Evolutionary conservation across 2,329 filamentous ascomycete species (phyloP), one percentile per base, ranked within the genome.

Genomic region (Rugonectria rugulosa): DNA sequence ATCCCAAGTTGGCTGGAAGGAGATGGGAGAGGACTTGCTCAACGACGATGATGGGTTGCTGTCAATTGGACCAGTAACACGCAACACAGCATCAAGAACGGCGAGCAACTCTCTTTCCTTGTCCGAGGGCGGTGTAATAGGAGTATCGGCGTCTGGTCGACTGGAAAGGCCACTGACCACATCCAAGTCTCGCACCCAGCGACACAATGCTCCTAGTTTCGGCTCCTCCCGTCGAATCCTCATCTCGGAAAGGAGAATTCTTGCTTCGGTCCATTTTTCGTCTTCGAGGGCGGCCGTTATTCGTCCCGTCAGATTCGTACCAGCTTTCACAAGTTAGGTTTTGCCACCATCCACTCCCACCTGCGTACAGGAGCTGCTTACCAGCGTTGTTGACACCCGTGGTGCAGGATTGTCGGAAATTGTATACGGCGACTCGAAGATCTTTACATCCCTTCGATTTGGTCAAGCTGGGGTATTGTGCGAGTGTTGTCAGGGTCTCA

Each of bases 121-220:
- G 3, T 69, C 64, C 0, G 77, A 75, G 29, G 81, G 76, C 48
- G 75, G 63, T 3, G 71, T 60, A 42, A 64, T 52, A 10, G 66
- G 12, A 32, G 69, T 69, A 40, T 74, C 71, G 3, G 78, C 77
- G 2, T 76, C 76, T 0, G 82, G 75, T 48, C 82, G 77, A 19
- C 85, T 84, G 4, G 85, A 85, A 7, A 89, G 73, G 2, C 87
- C 87, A 61, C 84, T 88, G 44, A 89, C 83, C 20, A 89, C 83
- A 64, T 90, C 88, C 21, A 90, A 75, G 66, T 89, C 87, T 53
- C 88, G 81, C 5, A 90, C 88, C 88, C 88, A 91, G 53, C 88
- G 83, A 69, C 87, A 90, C 7, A 90, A 72, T 2, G 88, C 86
- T 17, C 88, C 88, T 0, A 90, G 73, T 62, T 88, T 88, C 0